Percentiles rank a stretch among this genome's conserved stretches.
These are phyloP conservation scores for Silene uniflora DNA, from an alignment of 148 eudicot genomes.

Conservation along the genomic window DNA sequence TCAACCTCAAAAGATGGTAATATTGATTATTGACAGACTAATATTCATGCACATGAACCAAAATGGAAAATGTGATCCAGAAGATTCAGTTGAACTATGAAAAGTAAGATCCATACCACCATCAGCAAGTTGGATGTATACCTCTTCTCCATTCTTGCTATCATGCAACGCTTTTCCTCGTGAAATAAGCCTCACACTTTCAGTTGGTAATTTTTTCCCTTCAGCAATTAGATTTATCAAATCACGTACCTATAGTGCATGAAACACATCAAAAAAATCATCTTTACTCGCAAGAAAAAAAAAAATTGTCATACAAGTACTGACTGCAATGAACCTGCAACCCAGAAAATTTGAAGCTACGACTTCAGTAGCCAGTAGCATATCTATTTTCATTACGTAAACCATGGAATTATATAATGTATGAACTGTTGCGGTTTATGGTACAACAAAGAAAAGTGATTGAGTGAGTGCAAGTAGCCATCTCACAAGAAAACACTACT, in stretches of 20 bases:
- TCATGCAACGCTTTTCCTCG: conserved; percentile 71
- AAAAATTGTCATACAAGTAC: background rate
- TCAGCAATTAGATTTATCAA: conserved; percentile 67
- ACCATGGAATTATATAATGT: too few species aligned
- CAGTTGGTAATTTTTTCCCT: conserved; percentile 40
- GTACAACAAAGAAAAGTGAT: background rate
- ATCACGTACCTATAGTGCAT: conserved; percentile 46
- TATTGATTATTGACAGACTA: background rate
- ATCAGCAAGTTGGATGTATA: conserved; percentile 42
- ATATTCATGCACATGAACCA: background rate
- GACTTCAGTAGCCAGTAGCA: background rate
- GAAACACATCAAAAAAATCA: background rate
- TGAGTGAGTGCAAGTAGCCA: background rate
- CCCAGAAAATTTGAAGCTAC: background rate
- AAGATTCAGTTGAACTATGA: background rate
- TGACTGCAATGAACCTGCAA: background rate
- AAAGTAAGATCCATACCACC: conserved; percentile 52
- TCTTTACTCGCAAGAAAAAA: background rate
- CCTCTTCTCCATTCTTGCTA: conserved; percentile 46
- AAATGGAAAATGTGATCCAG: background rate
- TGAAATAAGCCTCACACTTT: conserved; percentile 61
- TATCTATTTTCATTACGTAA: too few species aligned
- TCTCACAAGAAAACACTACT: background rate
- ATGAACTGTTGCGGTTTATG: background rate
- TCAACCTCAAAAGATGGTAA: background rate